Base-by-base conservation (phyloP, 345 rosid genomes). In the Theobroma cacao region DNA sequence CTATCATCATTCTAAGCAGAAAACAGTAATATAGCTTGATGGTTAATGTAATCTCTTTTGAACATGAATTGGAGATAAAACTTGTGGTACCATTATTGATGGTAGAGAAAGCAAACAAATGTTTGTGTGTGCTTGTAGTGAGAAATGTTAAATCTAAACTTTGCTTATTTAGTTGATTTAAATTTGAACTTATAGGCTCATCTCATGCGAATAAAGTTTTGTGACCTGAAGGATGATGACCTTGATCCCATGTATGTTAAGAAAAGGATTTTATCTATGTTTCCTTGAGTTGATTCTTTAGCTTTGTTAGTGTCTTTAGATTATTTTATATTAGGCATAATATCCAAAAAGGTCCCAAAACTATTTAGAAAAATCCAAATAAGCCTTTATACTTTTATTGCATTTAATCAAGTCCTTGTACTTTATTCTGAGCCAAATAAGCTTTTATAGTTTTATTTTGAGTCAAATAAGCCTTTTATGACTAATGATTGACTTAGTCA, bases 161-260 rank as follows among this genome's bases (percentile, higher is more conserved):
- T 81, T 76, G 34, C 69, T 74, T 80, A 76, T 82, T 83, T 81
- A 72, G 84, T 70, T 79, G 22, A 61, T 72, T 64, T 24, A 81
- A 74, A 78, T 72, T 82, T 78, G 61, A 68, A 77, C 76, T 56
- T 81, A 55, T 88, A 94, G 98, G 97, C 98, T 69, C 98, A 94
- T 85, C 91, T 94, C 82, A 87, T 87, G 88, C 90, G 99, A 58
- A 97, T 98, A 40, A 97, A 91, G 89, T 97, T 97, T 60, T 97
- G 99, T 79, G 99, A 97, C 84, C 68, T 97, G 87, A 93, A 92
- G 85, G 99, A 97, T 84, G 90, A 82, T 77, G 95, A 97, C 48
- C 94, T 97, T 63, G 99, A 97, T 45, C 87, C 93, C 12, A n/a
- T 77, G 47, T 97, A 97, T 84, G 98, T 97, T 61, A 76, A 82